A percentile compares a stretch with the other conserved stretches of the same genome.
phyloP scores from a whole-genome alignment of 768 basidiomycete species.

The Suillus alpinus region DNA sequence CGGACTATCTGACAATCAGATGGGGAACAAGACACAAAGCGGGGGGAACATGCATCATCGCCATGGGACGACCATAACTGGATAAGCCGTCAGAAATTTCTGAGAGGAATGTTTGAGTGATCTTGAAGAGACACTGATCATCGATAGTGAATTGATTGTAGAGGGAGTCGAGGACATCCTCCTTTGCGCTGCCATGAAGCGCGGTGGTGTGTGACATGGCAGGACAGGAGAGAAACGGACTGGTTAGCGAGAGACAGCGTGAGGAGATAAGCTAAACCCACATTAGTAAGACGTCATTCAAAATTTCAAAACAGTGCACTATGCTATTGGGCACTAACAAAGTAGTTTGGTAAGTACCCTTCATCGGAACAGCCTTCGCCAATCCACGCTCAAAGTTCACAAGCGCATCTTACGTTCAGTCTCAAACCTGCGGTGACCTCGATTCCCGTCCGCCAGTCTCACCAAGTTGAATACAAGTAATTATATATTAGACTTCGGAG shows the following conservation, averaged over 20 bases:
- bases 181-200: slow-evolving; percentile 39
- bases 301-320: neutral
- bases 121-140: slow-evolving; percentile 56
- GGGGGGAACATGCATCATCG: slow-evolving; percentile 73
- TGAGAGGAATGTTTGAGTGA: slow-evolving; percentile 76
- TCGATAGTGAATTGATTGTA: slow-evolving; percentile 71
- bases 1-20: slow-evolving; percentile 49
- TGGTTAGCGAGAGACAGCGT: neutral
- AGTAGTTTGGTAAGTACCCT: neutral
- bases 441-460: neutral
- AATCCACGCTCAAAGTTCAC: neutral
- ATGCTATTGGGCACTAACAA: neutral
- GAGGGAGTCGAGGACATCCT: slow-evolving; percentile 59
- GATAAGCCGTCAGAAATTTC: slow-evolving; percentile 77
- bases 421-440: neutral
- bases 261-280: neutral
- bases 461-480: neutral
- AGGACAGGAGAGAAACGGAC: neutral
- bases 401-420: too few relatives aligned
- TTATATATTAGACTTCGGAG: neutral
- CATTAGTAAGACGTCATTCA: slow-evolving; percentile 1
- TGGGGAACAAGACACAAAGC: neutral
- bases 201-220: slow-evolving; percentile 40
- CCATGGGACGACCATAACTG: slow-evolving; percentile 77
- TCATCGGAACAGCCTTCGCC: neutral